Evolutionary conservation across 2,329 filamentous ascomycete species (phyloP).

Genomic region (Penicillium sp.): DNA sequence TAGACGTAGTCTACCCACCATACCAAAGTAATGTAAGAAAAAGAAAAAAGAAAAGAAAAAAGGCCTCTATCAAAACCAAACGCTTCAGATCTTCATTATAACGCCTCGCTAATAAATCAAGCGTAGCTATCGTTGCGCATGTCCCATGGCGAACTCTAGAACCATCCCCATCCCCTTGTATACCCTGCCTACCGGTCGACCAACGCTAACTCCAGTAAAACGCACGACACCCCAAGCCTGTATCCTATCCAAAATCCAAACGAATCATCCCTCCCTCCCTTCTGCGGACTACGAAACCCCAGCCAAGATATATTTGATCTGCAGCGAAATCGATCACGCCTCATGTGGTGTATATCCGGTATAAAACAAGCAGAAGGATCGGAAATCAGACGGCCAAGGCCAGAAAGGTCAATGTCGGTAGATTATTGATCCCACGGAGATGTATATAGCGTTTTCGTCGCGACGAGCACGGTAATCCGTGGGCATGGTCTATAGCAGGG

Average conservation of each 20-base stretch:
- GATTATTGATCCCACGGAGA: neutral
- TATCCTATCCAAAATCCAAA: neutral
- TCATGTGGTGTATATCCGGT: neutral
- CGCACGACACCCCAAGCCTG: neutral
- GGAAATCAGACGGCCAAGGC: neutral
- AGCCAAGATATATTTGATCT: neutral
- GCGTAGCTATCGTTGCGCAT: slow-evolving; percentile 20
- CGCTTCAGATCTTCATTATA: slow-evolving; percentile 23
- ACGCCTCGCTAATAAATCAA: slow-evolving; percentile 37
- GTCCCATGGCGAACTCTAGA: neutral
- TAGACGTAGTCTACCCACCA: neutral
- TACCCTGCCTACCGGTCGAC: neutral
- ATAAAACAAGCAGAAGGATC: neutral
- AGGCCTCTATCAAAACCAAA: slow-evolving; percentile 5
- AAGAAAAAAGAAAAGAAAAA: neutral
- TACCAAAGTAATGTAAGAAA: neutral
- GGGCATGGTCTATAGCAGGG: no score
- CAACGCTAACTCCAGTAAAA: neutral
- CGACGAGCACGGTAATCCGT: neutral
- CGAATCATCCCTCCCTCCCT: neutral
- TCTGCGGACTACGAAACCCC: neutral
- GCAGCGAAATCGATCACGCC: neutral
- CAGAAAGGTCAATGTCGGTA: neutral
- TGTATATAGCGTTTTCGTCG: neutral
- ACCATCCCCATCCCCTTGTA: neutral